phyloP scores from a whole-genome alignment of 148 eudicot species.

The Rhododendron vialii region DNA sequence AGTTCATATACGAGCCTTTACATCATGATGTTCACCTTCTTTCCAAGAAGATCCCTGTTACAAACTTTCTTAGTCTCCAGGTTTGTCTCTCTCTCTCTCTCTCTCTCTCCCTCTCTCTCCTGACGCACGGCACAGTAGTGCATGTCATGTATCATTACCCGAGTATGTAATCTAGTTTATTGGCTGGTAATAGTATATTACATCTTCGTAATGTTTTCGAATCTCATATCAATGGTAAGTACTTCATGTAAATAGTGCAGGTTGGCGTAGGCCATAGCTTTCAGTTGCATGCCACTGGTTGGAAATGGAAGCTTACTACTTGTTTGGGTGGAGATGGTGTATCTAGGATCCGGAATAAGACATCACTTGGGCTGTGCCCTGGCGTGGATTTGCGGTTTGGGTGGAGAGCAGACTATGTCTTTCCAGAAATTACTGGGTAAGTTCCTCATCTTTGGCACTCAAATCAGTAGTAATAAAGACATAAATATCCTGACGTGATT shows the following conservation, averaged over 20 bases:
- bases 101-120: too few species aligned
- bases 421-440: conserved; percentile 89
- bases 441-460: conserved; percentile 4
- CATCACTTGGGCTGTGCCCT: conserved; percentile 70
- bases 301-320: conserved; percentile 92
- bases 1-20: conserved; percentile 72
- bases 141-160: not conserved
- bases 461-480: not conserved
- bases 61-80: conserved; percentile 83
- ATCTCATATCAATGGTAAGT: not conserved
- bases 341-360: conserved; percentile 80
- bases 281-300: conserved; percentile 61
- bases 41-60: conserved; percentile 85
- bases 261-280: conserved; percentile 89
- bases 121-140: not conserved
- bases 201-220: not conserved
- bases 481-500: not conserved
- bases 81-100: conserved; percentile 21
- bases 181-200: not conserved
- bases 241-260: conserved; percentile 33
- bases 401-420: conserved; percentile 93
- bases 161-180: not conserved
- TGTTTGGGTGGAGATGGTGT: conserved; percentile 84
- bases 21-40: conserved; percentile 70
- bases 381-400: conserved; percentile 88